Conservation (phyloP, 2,329 filamentous ascomycete species). For the Pseudocercospora cruenta region DNA sequence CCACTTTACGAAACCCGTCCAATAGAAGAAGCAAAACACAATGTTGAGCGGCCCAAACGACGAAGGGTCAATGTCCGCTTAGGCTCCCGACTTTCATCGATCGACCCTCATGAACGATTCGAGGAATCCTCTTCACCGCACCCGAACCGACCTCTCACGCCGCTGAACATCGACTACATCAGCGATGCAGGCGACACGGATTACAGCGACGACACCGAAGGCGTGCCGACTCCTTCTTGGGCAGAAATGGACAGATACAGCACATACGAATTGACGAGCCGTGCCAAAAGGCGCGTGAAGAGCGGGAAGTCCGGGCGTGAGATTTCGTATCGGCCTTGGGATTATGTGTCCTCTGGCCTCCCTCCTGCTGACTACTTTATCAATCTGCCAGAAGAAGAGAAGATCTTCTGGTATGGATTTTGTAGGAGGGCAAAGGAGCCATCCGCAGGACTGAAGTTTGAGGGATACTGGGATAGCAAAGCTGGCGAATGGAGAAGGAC, state of each 20-base stretch:
- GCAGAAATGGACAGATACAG: not conserved
- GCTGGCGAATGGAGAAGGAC: not conserved
- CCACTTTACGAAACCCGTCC: not conserved
- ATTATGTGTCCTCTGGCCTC: not conserved
- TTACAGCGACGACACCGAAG: not conserved
- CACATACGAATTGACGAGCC: not conserved
- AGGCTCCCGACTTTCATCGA: not conserved
- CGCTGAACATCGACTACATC: not conserved
- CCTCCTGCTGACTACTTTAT: not conserved
- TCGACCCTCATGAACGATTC: not conserved
- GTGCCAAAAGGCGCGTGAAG: not conserved
- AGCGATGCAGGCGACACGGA: not conserved
- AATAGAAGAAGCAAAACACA: not conserved
- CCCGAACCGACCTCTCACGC: not conserved
- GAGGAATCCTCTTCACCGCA: not conserved
- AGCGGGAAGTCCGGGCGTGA: not conserved
- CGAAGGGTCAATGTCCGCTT: not conserved
- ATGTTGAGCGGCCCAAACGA: not conserved
- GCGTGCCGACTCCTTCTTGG: not conserved
- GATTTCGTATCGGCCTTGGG: conserved; percentile 5
- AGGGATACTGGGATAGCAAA: not conserved
- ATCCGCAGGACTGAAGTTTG: not conserved
- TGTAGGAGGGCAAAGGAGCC: not conserved
- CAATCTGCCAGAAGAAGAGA: not conserved
- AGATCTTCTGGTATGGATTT: not conserved